Evolutionary conservation across 148 eudicot genomes (phyloP), one percentile per base, ranked within the genome.

Genomic region (Selenicereus undatus): DNA sequence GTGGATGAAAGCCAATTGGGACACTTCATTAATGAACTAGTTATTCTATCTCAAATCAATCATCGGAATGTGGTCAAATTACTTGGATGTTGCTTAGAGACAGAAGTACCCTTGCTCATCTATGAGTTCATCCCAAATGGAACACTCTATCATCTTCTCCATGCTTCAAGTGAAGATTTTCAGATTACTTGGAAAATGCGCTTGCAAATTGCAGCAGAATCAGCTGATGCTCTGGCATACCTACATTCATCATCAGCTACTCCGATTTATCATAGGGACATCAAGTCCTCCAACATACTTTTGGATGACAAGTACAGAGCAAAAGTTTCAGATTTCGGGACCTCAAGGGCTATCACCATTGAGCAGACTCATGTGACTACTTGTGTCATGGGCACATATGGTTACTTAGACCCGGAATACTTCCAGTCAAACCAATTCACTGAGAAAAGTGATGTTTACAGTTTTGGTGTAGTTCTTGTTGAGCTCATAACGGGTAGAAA

Each of bases 141-240:
- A 80, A 80, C 86, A 11, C 83, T 84, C 18, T 80, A 71, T 21
- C 75, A 84, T 39, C 86, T 71, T 27, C 50, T 84, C 8, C 77
- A 80, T 26, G 62, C 35, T 36, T 72, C 76, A 22, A 62, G 77
- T 60, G 78, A 80, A 50, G 83, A 76, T 60, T 80, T 84, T 17
- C 86, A 77, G 24, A 1, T 80, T 12, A 79, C 51, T 39, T 81
- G 86, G 86, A 77, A 81, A 78, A 81, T 84, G 86, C 81, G 86
- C 8, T 78, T 84, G 27, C 86, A 84, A 81, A 78, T 84, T 74
- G 86, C 86, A 10, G 75, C 84, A 21, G 86, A 84, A 73, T 84
- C 86, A 52, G 84, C 84, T 0, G 71, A 74, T 12, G 86, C 86
- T 62, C 22, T 84, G 11, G 71, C 79, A 10, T 84, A 84, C 69